Evolutionary conservation across 2,329 filamentous ascomycete genomes (phyloP).

Genomic region (Alternaria sp.): DNA sequence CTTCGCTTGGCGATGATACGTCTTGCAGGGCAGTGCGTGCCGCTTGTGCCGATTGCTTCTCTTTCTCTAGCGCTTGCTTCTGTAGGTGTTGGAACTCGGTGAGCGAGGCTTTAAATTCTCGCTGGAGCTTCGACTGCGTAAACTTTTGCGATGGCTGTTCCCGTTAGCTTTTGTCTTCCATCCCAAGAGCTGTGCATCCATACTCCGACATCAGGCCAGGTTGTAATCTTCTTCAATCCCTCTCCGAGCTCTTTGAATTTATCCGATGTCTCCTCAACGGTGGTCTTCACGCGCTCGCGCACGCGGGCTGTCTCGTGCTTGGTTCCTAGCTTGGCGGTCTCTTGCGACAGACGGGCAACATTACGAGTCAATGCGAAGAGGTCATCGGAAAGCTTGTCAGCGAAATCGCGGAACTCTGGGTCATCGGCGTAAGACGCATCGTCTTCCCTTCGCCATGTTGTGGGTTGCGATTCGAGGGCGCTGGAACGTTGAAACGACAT

Average conservation of each 20-base stretch:
- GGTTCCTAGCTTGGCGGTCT: constrained; percentile 86
- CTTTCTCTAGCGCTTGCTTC: constrained; percentile 87
- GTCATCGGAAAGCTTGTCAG: constrained; percentile 84
- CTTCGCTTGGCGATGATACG: constrained; percentile 51
- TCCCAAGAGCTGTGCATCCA: constrained; percentile 56
- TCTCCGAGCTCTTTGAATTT: constrained; percentile 93
- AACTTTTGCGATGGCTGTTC: constrained; percentile 90
- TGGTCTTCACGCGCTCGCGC: constrained; percentile 86
- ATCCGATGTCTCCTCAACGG: constrained; percentile 85
- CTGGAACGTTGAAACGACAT: constrained; percentile 96
- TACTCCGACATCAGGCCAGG: constrained; percentile 76
- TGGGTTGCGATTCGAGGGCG: constrained; percentile 81
- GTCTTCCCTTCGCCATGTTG: constrained; percentile 71
- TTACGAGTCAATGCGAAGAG: constrained; percentile 90
- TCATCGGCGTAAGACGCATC: constrained; percentile 86
- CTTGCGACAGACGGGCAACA: constrained; percentile 83
- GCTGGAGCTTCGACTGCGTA: constrained; percentile 92
- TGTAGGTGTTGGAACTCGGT: constrained; percentile 94
- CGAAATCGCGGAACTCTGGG: constrained; percentile 86
- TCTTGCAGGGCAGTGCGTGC: constrained; percentile 82
- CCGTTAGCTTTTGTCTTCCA: constrained; percentile 21
- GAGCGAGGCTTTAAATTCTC: constrained; percentile 89
- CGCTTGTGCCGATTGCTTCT: constrained; percentile 84
- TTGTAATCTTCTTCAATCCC: constrained; percentile 89
- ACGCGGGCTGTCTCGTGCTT: constrained; percentile 91